Evolutionary conservation across 495 filamentous ascomycete species (phyloP), one percentile per base, ranked within the genome.

Genomic region (Aspergillus sparsus): DNA sequence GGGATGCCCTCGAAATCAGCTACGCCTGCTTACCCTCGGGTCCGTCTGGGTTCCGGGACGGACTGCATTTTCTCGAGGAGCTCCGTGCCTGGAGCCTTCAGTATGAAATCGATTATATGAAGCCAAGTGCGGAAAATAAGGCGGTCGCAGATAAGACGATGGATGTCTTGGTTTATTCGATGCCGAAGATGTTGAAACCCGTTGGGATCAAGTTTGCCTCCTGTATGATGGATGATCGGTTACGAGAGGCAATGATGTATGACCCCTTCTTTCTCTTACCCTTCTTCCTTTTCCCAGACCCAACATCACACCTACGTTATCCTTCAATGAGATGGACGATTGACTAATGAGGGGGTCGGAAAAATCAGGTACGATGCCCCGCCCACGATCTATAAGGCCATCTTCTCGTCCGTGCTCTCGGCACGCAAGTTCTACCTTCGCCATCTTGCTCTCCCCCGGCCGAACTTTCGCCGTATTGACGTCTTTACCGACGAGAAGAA

Each of bases 191-290:
- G 8, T 58, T 82, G 52, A 83, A 82, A 63, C 71, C 71, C 0
- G 58, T 82, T 0, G 84, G 70, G 0, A 62, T 71, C 0, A 71
- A 83, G 6, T 62, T 83, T 32, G 76, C 85, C 1, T 75, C 74
- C 11, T 80, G 78, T 11, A 53, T 88, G 44, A 84, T 89, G 81
- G 85, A 85, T 36, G 81, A 84, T 34, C 69, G 85, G 7, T 66
- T 88, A 36, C 73, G 87, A 15, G 76, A 70, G 27, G 84, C 86
- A 0, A 89, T 90, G 82, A 78, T 84, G 83, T 87, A 65, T 64
- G 65, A 45, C 5, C 16, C 15, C 42, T 11, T 21, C 21, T 21
- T 13, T 11, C 18, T 44, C 11, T 51, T 12, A n/a, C 37, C 12
- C 11, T 8, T 53, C 9, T 41, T 9, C 37, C 37, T 27, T 27